Conservation (phyloP, 495 filamentous ascomycete genomes). For the Xylaria palmicola region DNA sequence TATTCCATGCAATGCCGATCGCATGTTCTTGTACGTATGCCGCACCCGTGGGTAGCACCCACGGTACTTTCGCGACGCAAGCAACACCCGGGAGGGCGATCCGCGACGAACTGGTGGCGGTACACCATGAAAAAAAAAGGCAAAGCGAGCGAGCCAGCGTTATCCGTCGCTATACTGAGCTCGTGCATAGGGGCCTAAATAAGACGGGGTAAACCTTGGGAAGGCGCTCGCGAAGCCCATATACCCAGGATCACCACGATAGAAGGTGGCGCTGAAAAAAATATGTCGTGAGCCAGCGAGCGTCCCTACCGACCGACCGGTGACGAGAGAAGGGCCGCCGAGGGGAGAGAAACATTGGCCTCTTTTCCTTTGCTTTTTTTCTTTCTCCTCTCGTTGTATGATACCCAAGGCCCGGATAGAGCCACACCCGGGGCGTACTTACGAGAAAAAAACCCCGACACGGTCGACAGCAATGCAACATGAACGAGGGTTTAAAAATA, state of each 20-base stretch:
- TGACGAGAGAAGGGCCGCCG: not conserved
- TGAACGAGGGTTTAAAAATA: not conserved
- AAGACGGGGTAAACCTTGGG: too few species aligned
- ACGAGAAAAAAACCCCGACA: not conserved
- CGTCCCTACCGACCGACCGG: not conserved
- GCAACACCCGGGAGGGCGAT: not conserved
- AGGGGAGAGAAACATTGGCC: not conserved
- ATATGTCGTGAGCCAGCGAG: not conserved
- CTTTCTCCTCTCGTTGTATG: not conserved
- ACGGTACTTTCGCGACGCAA: not conserved
- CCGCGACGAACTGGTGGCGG: constrained; percentile 4
- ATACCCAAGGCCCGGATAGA: not conserved
- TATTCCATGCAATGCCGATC: not conserved
- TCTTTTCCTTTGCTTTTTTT: not conserved
- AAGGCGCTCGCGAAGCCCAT: too few species aligned
- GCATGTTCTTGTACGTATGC: not conserved
- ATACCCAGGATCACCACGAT: too few species aligned
- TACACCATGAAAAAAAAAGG: not conserved
- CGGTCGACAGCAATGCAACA: not conserved
- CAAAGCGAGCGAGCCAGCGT: not conserved
- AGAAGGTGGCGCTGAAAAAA: not conserved
- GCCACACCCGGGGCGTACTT: not conserved
- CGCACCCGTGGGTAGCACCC: not conserved
- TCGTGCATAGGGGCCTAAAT: too few species aligned
- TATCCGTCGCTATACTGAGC: too few species aligned